phyloP scores from a whole-genome alignment of 23 red algal species.

The Gracilaria vermiculophylla region DNA sequence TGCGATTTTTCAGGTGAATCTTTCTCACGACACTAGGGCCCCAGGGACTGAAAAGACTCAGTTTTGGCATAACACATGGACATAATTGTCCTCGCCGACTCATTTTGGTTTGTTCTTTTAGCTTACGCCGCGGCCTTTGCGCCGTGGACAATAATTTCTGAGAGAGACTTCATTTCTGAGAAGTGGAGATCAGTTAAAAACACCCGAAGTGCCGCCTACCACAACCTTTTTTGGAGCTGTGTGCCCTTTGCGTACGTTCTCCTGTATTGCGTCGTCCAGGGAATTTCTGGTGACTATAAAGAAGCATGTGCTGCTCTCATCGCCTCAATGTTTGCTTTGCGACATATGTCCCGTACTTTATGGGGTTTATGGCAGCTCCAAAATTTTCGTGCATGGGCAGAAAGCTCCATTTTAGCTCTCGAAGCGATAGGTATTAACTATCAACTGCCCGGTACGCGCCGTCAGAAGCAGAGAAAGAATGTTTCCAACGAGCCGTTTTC shows the following conservation, averaged over 20 bases:
- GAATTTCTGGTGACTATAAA: slow-evolving; percentile 28
- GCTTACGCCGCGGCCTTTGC: slow-evolving; percentile 29
- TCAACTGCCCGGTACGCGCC: not conserved
- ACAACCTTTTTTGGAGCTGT: slow-evolving; percentile 10
- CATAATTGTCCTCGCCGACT: not conserved
- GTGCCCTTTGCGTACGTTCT: slow-evolving; percentile 19
- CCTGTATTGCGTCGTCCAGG: slow-evolving; percentile 23
- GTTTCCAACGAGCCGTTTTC: not conserved
- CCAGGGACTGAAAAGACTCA: too few relatives aligned
- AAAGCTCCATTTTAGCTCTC: slow-evolving; percentile 20
- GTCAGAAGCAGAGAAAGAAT: not conserved
- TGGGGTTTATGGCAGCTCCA: slow-evolving; percentile 53
- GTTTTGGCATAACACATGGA: not conserved
- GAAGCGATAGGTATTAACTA: slow-evolving; percentile 17
- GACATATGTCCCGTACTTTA: slow-evolving; percentile 25
- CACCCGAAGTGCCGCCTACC: slow-evolving; percentile 16
- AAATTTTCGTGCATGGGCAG: slow-evolving; percentile 39
- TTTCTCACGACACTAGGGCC: too few relatives aligned
- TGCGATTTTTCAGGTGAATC: too few relatives aligned
- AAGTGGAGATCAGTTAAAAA: slow-evolving; percentile 49
- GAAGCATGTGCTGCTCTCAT: slow-evolving; percentile 39
- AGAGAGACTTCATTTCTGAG: slow-evolving; percentile 36
- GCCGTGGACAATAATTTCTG: slow-evolving; percentile 38
- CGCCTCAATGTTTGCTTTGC: slow-evolving; percentile 13
- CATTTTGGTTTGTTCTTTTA: slow-evolving; percentile 9